phyloP scores from a whole-genome alignment of 352 stramenopile genomes.

The Phytopythium aichiense region DNA sequence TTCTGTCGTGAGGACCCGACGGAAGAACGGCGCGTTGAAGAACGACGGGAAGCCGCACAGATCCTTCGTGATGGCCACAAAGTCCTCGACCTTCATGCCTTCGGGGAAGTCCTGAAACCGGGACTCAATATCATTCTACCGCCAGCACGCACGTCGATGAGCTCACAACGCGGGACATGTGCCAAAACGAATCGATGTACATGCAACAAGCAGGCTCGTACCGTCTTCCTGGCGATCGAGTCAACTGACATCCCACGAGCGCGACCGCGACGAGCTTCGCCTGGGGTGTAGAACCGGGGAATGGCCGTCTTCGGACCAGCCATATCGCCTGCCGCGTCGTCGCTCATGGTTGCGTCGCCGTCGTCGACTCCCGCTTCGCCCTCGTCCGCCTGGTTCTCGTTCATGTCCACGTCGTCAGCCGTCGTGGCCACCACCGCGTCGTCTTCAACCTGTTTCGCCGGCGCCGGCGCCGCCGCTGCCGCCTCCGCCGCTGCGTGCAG shows the following conservation, averaged over 20 bases:
- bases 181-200: not conserved
- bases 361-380: slow-evolving; percentile 11
- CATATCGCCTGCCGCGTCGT: slow-evolving; percentile 12
- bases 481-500: slow-evolving; percentile 34
- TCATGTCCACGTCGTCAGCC: slow-evolving; percentile 46
- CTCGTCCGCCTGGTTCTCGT: slow-evolving; percentile 11
- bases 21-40: slow-evolving; percentile 97
- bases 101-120: slow-evolving; percentile 76
- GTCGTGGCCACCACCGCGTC: not conserved
- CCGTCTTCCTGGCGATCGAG: slow-evolving; percentile 52
- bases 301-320: slow-evolving; percentile 31
- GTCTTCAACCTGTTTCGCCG: slow-evolving; percentile 13
- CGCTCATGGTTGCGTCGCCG: slow-evolving; percentile 15
- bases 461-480: not conserved
- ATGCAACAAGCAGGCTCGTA: slow-evolving; percentile 12
- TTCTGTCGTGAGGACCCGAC: slow-evolving; percentile 69
- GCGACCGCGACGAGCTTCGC: slow-evolving; percentile 52
- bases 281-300: slow-evolving; percentile 67
- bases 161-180: not conserved
- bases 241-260: slow-evolving; percentile 61
- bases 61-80: slow-evolving; percentile 96
- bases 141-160: slow-evolving; percentile 10
- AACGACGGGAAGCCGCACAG: slow-evolving; percentile 98
- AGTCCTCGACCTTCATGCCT: slow-evolving; percentile 83
- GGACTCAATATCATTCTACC: slow-evolving; percentile 58